Base-by-base conservation (phyloP, 495 filamentous ascomycete species). In the Penicilliopsis zonata region DNA sequence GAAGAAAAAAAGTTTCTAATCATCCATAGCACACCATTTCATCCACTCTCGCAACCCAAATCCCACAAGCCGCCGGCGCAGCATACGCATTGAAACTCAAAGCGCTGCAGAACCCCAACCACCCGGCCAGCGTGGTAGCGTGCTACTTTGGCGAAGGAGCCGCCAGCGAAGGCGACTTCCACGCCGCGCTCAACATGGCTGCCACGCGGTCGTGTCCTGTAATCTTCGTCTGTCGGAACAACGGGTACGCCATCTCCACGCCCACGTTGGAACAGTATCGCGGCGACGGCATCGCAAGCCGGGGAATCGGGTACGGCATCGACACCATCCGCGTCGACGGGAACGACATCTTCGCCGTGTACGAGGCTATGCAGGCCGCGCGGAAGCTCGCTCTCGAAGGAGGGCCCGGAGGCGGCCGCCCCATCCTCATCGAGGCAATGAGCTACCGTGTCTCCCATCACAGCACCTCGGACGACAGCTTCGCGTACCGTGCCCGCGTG, bases 141-240 rank as follows among this genome's bases (percentile, higher is more conserved):
- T 90, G 84, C 47, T 96, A 88, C 55, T 96, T 99, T 43, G 90
- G 90, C 31, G 90, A 99, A 67, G 90, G 90, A n/a, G 92, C 92
- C 9, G 92, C 90, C 9, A 85, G 78, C 39, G 92, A 96, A 57
- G 90, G 92, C 16, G 90, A 99, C 54, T 99, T 99, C 62, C 90
- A 99, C 46, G 90, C 86, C 0, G 92, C 85, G 0, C 66, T 99
- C 17, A 99, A 99, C 49, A 87, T 99, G 30, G 90, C 90, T 13
- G 92, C 90, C 1, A 99, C 90, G 3, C 69, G 90, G 3, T 79
- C 82, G 15, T 94, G 87, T 39, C 90, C 90, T 0, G 77, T 92
- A 8, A 64, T 99, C 20, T 99, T 95, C 64, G 72, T 99, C 34
- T 96, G 92, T 62, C 76, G 92, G 27, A 99, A 99, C 56, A 99